Percentiles rank a stretch among this genome's conserved stretches.
These are phyloP conservation scores for Macadamia tetraphylla DNA, from an alignment of 164 flowering plant species.

Conservation along the genomic window DNA sequence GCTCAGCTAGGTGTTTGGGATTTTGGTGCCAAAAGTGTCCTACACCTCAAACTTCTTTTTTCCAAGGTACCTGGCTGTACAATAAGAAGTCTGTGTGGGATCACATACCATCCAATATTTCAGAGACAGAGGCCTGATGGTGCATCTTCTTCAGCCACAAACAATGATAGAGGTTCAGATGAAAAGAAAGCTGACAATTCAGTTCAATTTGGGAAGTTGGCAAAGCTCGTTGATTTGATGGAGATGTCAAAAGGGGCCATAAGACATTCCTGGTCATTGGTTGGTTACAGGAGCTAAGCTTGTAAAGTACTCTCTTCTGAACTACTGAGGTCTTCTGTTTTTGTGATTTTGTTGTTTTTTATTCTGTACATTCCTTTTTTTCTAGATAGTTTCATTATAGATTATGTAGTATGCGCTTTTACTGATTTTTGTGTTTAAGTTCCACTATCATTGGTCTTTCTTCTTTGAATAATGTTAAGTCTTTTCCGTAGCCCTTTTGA, in stretches of 20 bases:
- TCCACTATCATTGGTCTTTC: too few species aligned
- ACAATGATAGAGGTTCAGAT: constrained; percentile 28
- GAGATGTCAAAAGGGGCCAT: constrained; percentile 95
- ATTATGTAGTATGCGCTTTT: too few species aligned
- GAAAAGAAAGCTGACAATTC: constrained; percentile 57
- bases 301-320: constrained; percentile 78
- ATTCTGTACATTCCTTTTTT: constrained; percentile 40
- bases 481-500: too few species aligned
- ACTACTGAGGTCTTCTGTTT: constrained; percentile 45
- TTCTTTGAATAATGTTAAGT: too few species aligned
- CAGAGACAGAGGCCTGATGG: constrained; percentile 27
- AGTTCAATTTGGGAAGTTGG: constrained; percentile 47
- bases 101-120: constrained; percentile 53
- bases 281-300: constrained; percentile 97
- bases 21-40: constrained; percentile 85
- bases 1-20: constrained; percentile 99
- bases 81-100: constrained; percentile 94
- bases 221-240: constrained; percentile 66
- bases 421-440: too few species aligned
- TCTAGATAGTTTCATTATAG: neutral
- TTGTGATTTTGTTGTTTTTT: constrained; percentile 22
- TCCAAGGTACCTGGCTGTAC: constrained; percentile 97
- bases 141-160: constrained; percentile 38
- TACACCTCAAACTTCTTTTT: constrained; percentile 91
- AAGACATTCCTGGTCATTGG: constrained; percentile 97